A percentile compares a stretch with the other conserved stretches of the same genome.
These are phyloP conservation scores for Tetragonia tetragonoides DNA, from an alignment of 148 eudicot genomes.

Conservation along the genomic window DNA sequence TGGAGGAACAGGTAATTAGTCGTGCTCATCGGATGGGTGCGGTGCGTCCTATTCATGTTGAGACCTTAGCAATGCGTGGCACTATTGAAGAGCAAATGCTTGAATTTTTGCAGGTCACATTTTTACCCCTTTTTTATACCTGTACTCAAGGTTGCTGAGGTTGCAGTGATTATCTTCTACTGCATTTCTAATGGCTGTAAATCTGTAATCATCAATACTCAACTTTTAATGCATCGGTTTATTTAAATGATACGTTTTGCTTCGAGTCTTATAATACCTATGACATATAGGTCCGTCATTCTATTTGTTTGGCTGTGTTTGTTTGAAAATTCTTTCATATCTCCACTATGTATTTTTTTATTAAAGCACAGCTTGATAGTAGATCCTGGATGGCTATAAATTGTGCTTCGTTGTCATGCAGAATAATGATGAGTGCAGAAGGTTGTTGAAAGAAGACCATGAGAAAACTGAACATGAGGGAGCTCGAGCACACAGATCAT, in stretches of 20 bases:
- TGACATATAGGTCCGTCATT: too few species aligned
- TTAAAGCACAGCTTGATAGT: not conserved
- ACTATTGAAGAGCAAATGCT: conserved; percentile 98
- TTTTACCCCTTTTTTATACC: not conserved
- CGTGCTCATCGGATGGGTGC: conserved; percentile 99
- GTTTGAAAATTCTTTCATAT: not conserved
- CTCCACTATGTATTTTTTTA: not conserved
- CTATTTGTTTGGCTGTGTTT: too few species aligned
- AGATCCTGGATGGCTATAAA: not conserved
- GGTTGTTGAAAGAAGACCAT: conserved; percentile 64
- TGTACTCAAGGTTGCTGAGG: too few species aligned
- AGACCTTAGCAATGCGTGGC: conserved; percentile 92
- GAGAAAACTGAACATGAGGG: conserved; percentile 52
- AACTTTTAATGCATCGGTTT: too few species aligned
- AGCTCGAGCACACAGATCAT: conserved; percentile 56
- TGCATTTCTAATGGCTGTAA: not conserved
- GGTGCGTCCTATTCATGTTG: conserved; percentile 81
- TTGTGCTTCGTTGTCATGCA: conserved; percentile 35
- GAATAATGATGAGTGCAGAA: conserved; percentile 66
- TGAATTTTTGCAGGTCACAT: conserved; percentile 76
- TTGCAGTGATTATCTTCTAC: not conserved
- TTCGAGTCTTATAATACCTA: too few species aligned
- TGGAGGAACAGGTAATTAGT: conserved; percentile 99
- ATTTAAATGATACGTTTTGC: too few species aligned
- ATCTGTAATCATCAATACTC: not conserved